phyloP scores from a whole-genome alignment of 805 yeast species.

The Suhomyces xylopsoci region DNA sequence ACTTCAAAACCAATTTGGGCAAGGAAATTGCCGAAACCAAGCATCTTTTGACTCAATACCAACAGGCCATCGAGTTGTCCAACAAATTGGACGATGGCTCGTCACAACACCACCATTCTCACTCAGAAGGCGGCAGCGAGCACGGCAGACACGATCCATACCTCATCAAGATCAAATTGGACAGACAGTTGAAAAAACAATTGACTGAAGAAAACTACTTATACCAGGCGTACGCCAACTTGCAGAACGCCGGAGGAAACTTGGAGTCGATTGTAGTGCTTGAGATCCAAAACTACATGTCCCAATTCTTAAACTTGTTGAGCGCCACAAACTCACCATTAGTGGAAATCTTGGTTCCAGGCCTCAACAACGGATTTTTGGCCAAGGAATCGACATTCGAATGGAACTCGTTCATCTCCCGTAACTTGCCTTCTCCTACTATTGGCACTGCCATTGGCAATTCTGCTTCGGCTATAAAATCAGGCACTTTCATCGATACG shows the following conservation, averaged over 20 bases:
- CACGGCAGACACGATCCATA: conserved; percentile 72
- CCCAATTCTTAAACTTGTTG: conserved; percentile 64
- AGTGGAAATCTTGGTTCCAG: conserved; percentile 61
- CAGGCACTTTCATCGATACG: conserved; percentile 41
- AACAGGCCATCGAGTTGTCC: conserved; percentile 64
- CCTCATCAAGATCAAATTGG: conserved; percentile 65
- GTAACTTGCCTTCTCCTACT: conserved; percentile 49
- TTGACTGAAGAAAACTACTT: conserved; percentile 79
- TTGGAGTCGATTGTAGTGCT: conserved; percentile 80
- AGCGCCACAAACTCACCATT: conserved; percentile 74
- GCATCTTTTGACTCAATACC: conserved; percentile 44
- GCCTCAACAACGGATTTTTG: conserved; percentile 59
- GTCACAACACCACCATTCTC: conserved; percentile 10
- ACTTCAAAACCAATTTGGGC: conserved; percentile 73
- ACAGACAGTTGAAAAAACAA: conserved; percentile 74
- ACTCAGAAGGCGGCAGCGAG: conserved; percentile 32
- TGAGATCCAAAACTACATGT: conserved; percentile 81
- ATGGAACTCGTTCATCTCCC: conserved; percentile 80
- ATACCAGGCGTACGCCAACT: conserved; percentile 83
- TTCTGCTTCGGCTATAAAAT: conserved; percentile 22
- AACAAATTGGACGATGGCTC: conserved; percentile 36
- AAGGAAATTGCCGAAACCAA: conserved; percentile 50
- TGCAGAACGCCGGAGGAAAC: conserved; percentile 84
- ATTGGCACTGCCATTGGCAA: conserved; percentile 27
- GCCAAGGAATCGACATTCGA: conserved; percentile 77